Base-by-base conservation (phyloP, 2,329 filamentous ascomycete genomes). In the Colletotrichum brevisporum region DNA sequence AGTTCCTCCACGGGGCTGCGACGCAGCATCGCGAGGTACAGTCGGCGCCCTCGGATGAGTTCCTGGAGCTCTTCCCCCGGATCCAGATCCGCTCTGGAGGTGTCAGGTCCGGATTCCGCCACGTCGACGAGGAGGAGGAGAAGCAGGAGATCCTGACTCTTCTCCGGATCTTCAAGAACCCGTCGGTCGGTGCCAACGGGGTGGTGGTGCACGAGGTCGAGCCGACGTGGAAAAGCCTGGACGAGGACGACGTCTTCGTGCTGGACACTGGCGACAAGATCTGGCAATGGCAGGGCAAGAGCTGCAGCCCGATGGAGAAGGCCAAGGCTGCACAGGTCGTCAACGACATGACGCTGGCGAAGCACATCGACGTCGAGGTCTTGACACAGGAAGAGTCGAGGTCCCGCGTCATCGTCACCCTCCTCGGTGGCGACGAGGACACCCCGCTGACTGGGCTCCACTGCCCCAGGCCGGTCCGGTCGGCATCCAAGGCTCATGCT, bases 221-320 rank as follows among this genome's bases (percentile, higher is more conserved):
- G 71, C 88, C 90, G 3, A 84, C 81, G 0, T 90, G 88, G 86
- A 74, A 81, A 73, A 91, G 88, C 73, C 83, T 92, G 39, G 89
- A 92, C 72, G 89, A 91, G 67, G 81, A 81, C 60, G 90, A 92
- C 74, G 90, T 92, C 2, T 92, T 92, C 72, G 82, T 92, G 15
- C 78, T 92, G 51, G 90, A 92, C 72, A 83, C 83, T 60, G 85
- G 86, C 26, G 82, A 87, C 57, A 91, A 91, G 80, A 90, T 92
- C 72, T 91, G 88, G 84, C 88, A 91, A 4, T 92, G 90, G 90
- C 90, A 92, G 79, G 90, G 90, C 58, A 84, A 83, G 73, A 84
- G 83, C 50, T 90, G 89, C 75, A 89, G 86, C 54, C 90, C 90
- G 0, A 91, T 91, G 88, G 90, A 92, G 75, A 92, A 91, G 80